Evolutionary conservation across 257 asterid genomes (phyloP).

Genomic region (Sherardia arvensis): DNA sequence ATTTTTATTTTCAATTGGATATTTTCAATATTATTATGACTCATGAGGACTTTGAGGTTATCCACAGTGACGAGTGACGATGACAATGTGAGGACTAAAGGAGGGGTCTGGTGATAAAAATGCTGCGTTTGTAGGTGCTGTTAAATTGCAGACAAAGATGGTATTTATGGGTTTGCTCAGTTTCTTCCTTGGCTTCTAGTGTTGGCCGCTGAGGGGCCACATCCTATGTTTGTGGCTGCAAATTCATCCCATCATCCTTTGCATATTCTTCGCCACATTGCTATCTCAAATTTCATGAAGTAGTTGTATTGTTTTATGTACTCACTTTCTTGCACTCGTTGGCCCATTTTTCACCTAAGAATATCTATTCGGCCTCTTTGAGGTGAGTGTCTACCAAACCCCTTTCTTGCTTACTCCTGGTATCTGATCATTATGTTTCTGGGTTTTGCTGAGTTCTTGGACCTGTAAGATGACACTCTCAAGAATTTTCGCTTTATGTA

Average conservation of each 20-base stretch:
- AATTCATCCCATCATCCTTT: conserved; percentile 10
- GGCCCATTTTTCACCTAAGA: not conserved
- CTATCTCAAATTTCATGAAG: not conserved
- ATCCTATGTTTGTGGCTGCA: conserved; percentile 36
- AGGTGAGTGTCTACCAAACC: conserved; percentile 3
- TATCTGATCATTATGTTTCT: not conserved
- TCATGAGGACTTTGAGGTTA: not conserved
- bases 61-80: not conserved
- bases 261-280: not conserved
- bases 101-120: conserved; percentile 1
- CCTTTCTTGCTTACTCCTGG: not conserved
- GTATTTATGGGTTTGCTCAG: conserved; percentile 6
- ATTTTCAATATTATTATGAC: too few relatives aligned
- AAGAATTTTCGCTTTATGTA: too few relatives aligned
- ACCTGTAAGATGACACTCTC: too few relatives aligned
- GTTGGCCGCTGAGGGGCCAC: conserved; percentile 66
- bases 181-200: conserved; percentile 10
- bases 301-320: too few relatives aligned
- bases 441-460: not conserved
- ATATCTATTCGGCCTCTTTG: not conserved
- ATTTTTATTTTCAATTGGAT: too few relatives aligned
- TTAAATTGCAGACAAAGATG: not conserved
- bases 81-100: not conserved
- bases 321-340: not conserved
- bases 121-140: not conserved